Base-by-base conservation (phyloP, 805 yeast species). In the Candida railenensis region DNA sequence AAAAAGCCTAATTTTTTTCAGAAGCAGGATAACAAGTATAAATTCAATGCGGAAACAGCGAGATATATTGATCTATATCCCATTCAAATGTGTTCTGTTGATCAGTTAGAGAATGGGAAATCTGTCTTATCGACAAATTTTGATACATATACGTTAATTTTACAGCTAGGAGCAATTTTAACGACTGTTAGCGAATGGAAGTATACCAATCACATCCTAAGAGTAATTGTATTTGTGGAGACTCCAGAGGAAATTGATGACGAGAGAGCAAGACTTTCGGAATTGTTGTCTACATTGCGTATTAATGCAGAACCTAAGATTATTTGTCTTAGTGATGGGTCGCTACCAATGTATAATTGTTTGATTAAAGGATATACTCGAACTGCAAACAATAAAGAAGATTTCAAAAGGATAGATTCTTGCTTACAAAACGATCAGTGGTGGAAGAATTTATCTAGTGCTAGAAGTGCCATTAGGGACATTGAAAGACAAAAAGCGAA, bases 151-250 rank as follows among this genome's bases (percentile, higher is more conserved):
- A 92, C 98, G 0, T 75, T 94, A 58, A 94, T 94, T 52, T 69
- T 95, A 48, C 99, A 94, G 59, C 71, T 94, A 47, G 99, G 98
- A 2, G 96, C 96, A 1, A 92, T 94, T 53, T 69, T 94, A 48
- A 82, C 87, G 9, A 91, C 99, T 0, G 99, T 94, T 3, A 95
- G 96, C 1, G 87, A 85, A 38, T 94, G 99, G 99, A 83, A 87
- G 52, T 74, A 74, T 41, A 82, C 86, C 0, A 59, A 61, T 21
- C 94, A 89, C 59, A 68, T 64, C 4, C 62, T 94, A 34, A 73
- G 99, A 48, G 89, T 94, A 9, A 83, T 94, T 43, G 95, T 87
- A 0, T 92, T 94, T 73, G 97, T 94, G 25, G 99, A 94, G 65
- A 74, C 75, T 47, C 73, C 71, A 39, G 69, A 69, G 0, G 97